A percentile compares a stretch with the other conserved stretches of the same genome.
phyloP scores from a whole-genome alignment of 805 yeast species.

The Lipomyces chichibuensis region DNA sequence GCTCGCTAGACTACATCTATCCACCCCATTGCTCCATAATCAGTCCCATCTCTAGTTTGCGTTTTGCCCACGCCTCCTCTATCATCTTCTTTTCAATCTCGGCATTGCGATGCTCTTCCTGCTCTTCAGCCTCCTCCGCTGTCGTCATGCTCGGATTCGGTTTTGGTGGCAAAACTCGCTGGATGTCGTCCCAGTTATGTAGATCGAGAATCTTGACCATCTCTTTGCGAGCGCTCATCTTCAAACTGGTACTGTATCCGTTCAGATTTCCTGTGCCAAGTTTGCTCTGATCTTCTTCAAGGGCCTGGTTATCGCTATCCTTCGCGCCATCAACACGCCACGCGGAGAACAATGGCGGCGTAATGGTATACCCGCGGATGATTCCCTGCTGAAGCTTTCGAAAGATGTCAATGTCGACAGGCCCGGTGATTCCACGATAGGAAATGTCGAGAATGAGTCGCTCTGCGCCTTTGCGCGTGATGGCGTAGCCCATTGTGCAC shows the following conservation, averaged over 20 bases:
- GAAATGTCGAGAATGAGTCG: slow-evolving; percentile 22
- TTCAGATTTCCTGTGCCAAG: slow-evolving; percentile 11
- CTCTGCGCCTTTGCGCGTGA: slow-evolving; percentile 28
- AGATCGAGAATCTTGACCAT: neutral
- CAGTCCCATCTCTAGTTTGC: neutral
- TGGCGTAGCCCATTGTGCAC: slow-evolving; percentile 26
- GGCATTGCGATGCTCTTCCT: slow-evolving; percentile 4
- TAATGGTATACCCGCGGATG: slow-evolving; percentile 17
- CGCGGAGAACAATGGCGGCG: slow-evolving; percentile 22
- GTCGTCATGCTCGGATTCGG: slow-evolving; percentile 6
- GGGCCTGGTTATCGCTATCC: slow-evolving; percentile 20
- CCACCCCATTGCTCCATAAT: slow-evolving; percentile 16
- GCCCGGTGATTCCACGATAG: slow-evolving; percentile 21
- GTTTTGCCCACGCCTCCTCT: neutral
- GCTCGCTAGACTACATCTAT: neutral
- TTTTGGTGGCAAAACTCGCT: neutral
- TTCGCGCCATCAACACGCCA: slow-evolving; percentile 24
- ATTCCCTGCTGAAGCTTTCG: slow-evolving; percentile 16
- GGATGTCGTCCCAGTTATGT: neutral
- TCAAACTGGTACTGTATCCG: slow-evolving; percentile 15
- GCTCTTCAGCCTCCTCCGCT: slow-evolving; percentile 1
- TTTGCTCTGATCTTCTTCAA: neutral
- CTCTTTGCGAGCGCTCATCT: slow-evolving; percentile 16
- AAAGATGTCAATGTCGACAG: slow-evolving; percentile 22
- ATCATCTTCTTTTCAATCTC: neutral